Conservation (phyloP, 2,329 filamentous ascomycete species). For the Aspergillus uvarum region DNA sequence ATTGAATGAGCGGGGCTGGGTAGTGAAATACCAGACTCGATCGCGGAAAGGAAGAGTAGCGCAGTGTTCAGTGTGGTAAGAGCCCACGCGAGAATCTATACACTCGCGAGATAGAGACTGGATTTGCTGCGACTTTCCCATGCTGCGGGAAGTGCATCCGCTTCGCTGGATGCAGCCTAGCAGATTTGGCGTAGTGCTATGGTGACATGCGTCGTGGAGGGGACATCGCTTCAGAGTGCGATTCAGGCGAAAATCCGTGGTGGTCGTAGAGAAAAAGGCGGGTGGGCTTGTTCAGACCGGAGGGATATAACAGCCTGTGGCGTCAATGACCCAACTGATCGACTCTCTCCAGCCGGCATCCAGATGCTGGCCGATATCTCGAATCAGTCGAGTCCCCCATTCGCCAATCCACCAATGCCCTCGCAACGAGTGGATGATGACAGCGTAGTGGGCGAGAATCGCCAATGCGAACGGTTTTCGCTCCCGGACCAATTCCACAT, state of each 20-base stretch:
- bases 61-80: not conserved
- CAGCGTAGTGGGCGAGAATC: constrained; percentile 46
- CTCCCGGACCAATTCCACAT: constrained; percentile 49
- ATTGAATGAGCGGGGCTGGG: too few relatives aligned
- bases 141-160: not conserved
- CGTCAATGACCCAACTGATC: constrained; percentile 36
- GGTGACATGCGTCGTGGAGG: not conserved
- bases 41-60: not conserved
- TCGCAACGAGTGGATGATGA: constrained; percentile 59
- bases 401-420: constrained; percentile 69
- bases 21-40: too few relatives aligned
- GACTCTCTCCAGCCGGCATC: constrained; percentile 28
- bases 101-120: not conserved
- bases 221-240: not conserved
- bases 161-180: not conserved
- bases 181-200: not conserved
- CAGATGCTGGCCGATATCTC: constrained; percentile 51
- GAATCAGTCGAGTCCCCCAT: constrained; percentile 64
- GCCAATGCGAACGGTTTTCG: constrained; percentile 44
- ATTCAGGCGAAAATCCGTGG: not conserved
- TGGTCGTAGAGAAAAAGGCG: not conserved
- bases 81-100: not conserved
- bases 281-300: constrained; percentile 11
- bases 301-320: constrained; percentile 31
- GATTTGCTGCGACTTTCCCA: not conserved